Evolutionary conservation across 768 basidiomycete genomes (phyloP).

Genomic region (Tulasnella calospora): DNA sequence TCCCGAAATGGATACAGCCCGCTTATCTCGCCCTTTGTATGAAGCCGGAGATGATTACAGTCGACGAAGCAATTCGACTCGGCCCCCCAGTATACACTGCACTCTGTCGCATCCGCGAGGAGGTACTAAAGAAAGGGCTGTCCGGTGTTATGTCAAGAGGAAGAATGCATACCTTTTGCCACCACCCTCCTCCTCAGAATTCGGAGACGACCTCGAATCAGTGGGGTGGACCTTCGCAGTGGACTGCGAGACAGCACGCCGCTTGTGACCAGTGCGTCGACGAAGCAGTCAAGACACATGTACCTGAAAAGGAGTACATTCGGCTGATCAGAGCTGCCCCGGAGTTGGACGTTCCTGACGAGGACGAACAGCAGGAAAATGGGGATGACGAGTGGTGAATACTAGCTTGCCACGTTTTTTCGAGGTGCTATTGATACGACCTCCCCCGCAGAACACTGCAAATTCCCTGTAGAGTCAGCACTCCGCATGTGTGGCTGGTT

Average conservation of each 20-base stretch:
- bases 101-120: slow-evolving; percentile 15
- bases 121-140: background rate
- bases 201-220: background rate
- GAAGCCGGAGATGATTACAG: background rate
- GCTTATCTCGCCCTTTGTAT: slow-evolving; percentile 14
- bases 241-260: background rate
- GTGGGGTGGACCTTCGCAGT: background rate
- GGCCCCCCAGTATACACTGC: background rate
- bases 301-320: background rate
- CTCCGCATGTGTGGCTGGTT: too few species aligned
- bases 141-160: background rate
- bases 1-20: slow-evolving; percentile 23
- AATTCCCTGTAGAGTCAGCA: background rate
- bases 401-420: too few species aligned
- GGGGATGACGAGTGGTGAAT: background rate
- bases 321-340: background rate
- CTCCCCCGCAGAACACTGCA: background rate
- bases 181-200: background rate
- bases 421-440: background rate
- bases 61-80: slow-evolving; percentile 4
- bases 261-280: background rate
- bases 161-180: background rate
- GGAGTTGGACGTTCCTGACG: background rate
- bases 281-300: background rate
- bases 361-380: background rate